phyloP scores from a whole-genome alignment of 306 rosid species.

The Quercus glauca region DNA sequence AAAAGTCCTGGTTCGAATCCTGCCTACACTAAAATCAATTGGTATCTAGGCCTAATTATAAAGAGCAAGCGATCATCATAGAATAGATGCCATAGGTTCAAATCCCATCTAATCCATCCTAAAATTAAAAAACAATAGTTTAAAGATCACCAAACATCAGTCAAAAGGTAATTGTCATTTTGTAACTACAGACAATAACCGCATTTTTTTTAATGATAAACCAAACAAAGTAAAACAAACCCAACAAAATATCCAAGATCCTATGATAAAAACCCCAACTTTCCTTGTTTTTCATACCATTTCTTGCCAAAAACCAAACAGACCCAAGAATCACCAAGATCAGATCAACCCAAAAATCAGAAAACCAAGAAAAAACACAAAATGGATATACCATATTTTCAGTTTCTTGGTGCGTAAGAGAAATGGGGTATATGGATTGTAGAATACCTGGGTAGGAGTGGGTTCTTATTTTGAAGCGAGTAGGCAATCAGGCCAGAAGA shows the following conservation, averaged over 20 bases:
- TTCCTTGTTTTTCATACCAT: background rate
- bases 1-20: too few relatives aligned
- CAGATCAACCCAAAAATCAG: background rate
- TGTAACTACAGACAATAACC: background rate
- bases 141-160: background rate
- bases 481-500: conserved; percentile 59
- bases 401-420: background rate
- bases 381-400: background rate
- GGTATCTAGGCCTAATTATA: too few relatives aligned
- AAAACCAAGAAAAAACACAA: background rate
- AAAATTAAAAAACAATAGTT: background rate
- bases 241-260: background rate
- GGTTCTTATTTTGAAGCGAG: conserved; percentile 64
- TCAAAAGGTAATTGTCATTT: background rate
- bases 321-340: background rate
- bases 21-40: too few relatives aligned
- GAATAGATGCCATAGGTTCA: too few relatives aligned
- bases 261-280: background rate
- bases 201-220: background rate
- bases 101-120: too few relatives aligned
- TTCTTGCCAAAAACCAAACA: background rate
- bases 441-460: conserved; percentile 78
- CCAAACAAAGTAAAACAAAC: background rate
- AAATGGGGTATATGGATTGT: background rate
- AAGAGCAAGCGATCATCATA: too few relatives aligned